These are phyloP conservation scores for Phytopythium chamaehyphon DNA, from an alignment of 352 stramenopile genomes.

Conservation along the genomic window DNA sequence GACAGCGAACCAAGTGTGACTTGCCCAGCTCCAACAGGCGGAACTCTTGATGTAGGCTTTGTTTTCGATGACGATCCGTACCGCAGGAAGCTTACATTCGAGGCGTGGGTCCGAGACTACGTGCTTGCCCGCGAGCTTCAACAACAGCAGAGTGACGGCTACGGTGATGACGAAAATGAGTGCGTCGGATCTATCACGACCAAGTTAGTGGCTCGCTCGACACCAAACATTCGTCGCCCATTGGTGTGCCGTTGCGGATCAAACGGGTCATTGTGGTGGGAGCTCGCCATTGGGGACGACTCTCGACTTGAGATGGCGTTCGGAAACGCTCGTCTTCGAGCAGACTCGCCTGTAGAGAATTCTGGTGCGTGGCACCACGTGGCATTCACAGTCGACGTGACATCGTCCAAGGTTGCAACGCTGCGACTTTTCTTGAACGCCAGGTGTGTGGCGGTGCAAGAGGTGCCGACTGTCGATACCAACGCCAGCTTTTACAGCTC, in stretches of 20 bases:
- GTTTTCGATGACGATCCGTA: conserved; percentile 82
- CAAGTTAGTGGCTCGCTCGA: conserved; percentile 10
- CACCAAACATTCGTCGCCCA: conserved; percentile 1
- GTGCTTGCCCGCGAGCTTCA: conserved; percentile 30
- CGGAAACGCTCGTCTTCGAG: conserved; percentile 26
- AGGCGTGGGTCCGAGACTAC: conserved; percentile 72
- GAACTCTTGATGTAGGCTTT: conserved; percentile 63
- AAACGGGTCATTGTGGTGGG: conserved; percentile 28
- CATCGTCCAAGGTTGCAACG: conserved; percentile 35
- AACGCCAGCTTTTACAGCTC: conserved; percentile 13
- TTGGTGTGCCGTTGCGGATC: conserved; percentile 10
- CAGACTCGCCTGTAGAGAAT: conserved; percentile 39
- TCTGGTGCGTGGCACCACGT: conserved; percentile 57
- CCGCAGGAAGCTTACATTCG: conserved; percentile 69
- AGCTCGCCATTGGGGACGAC: conserved; percentile 38
- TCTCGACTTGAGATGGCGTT: conserved; percentile 47
- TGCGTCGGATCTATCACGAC: background rate
- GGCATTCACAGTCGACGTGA: conserved; percentile 63
- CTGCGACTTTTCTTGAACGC: conserved; percentile 64
- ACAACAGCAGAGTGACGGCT: conserved; percentile 16
- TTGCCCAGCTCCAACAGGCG: conserved; percentile 46
- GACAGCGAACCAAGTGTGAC: conserved; percentile 39
- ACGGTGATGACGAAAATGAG: background rate
- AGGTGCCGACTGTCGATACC: conserved; percentile 30
- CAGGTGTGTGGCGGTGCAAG: conserved; percentile 42